phyloP scores from a whole-genome alignment of 2,329 filamentous ascomycete species.

The Fusarium aywerte region DNA sequence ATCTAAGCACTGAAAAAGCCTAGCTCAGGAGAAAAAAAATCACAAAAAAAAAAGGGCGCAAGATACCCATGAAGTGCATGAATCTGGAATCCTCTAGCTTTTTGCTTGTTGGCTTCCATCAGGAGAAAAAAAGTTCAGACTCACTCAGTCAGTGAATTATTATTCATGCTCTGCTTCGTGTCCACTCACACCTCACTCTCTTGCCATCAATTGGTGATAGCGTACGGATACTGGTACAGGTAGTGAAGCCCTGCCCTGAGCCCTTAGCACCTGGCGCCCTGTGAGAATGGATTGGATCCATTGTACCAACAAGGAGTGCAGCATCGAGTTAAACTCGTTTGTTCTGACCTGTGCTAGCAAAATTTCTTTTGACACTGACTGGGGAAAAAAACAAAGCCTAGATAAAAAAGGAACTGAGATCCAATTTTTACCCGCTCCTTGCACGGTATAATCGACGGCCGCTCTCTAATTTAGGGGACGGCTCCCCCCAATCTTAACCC shows the following conservation, averaged over 20 bases:
- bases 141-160: constrained; percentile 9
- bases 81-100: constrained; percentile 4
- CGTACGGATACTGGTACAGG: neutral
- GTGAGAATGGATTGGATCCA: constrained; percentile 13
- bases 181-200: constrained; percentile 31
- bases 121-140: neutral
- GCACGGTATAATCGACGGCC: constrained; percentile 37
- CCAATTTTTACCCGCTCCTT: constrained; percentile 47
- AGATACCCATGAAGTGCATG: constrained; percentile 13
- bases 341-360: constrained; percentile 36
- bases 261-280: constrained; percentile 33
- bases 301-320: constrained; percentile 30
- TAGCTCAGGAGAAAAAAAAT: constrained; percentile 22
- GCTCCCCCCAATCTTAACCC: constrained; percentile 36
- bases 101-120: constrained; percentile 5
- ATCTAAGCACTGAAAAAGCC: constrained; percentile 37
- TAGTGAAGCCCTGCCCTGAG: constrained; percentile 37
- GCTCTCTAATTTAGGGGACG: constrained; percentile 43
- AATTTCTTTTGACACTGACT: constrained; percentile 37
- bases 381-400: constrained; percentile 10
- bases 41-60: constrained; percentile 28
- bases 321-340: constrained; percentile 26
- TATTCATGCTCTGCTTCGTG: constrained; percentile 6
- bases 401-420: constrained; percentile 4
- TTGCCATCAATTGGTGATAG: constrained; percentile 26